Evolutionary conservation across 495 filamentous ascomycete genomes (phyloP).

Genomic region (Penicillium manginii): DNA sequence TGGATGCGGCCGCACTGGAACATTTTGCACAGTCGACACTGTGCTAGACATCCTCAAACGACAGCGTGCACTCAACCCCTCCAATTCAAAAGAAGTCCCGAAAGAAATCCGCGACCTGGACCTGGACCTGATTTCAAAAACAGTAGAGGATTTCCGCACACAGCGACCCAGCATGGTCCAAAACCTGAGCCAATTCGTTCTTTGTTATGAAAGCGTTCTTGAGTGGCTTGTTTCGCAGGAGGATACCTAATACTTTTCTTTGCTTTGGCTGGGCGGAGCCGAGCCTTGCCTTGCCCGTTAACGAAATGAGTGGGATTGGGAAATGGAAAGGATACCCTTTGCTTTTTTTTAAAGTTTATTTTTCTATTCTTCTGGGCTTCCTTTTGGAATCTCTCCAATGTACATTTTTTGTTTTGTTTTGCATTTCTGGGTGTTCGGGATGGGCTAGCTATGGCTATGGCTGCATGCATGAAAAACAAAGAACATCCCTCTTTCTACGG

Average conservation of each 20-base stretch:
- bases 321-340: too few relatives aligned
- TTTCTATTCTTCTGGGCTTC: too few relatives aligned
- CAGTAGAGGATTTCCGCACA: slow-evolving; percentile 84
- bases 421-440: slow-evolving; percentile 16
- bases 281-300: too few relatives aligned
- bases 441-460: not conserved
- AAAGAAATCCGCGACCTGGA: slow-evolving; percentile 54
- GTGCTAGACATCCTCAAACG: slow-evolving; percentile 92
- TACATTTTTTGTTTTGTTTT: not conserved
- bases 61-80: slow-evolving; percentile 52
- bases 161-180: slow-evolving; percentile 98
- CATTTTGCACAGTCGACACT: slow-evolving; percentile 94
- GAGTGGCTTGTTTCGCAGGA: slow-evolving; percentile 75
- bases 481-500: not conserved
- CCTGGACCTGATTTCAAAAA: slow-evolving; percentile 78
- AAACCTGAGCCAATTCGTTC: slow-evolving; percentile 88
- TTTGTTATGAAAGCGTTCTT: slow-evolving; percentile 93
- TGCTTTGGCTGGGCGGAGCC: too few relatives aligned
- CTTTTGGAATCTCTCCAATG: not conserved
- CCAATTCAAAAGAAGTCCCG: slow-evolving; percentile 2
- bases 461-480: slow-evolving; percentile 3
- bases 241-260: slow-evolving; percentile 13
- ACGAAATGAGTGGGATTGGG: too few relatives aligned
- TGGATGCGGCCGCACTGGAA: slow-evolving; percentile 92
- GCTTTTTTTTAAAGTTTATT: slow-evolving; percentile 6